Evolutionary conservation across 345 rosid species (phyloP).

Genomic region (Gossypium anomalum): DNA sequence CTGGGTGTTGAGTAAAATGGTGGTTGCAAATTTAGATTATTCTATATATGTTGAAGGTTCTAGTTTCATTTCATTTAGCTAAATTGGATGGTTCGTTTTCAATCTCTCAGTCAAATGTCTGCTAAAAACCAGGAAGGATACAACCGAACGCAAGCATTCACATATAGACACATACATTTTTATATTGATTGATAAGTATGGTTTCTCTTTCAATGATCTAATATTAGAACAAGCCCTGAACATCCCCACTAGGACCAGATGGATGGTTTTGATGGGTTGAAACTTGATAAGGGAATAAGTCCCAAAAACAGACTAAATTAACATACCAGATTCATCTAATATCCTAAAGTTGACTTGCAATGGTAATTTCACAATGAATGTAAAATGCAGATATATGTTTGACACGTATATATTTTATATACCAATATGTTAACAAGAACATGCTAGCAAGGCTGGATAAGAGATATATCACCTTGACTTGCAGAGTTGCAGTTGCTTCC

Average conservation of each 20-base stretch:
- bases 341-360: neutral
- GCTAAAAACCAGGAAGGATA: conserved; percentile 24
- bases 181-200: neutral
- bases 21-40: neutral
- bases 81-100: conserved; percentile 20
- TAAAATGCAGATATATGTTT: too few species aligned
- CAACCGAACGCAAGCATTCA: neutral
- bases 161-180: too few species aligned
- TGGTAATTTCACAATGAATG: too few species aligned
- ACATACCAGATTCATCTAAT: neutral
- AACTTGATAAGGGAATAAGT: neutral
- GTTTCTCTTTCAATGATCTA: neutral
- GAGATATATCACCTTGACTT: neutral
- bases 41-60: neutral
- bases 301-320: neutral
- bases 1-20: conserved; percentile 14
- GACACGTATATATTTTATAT: too few species aligned
- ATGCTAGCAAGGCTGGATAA: neutral
- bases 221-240: neutral
- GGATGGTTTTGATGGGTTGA: neutral
- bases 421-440: too few species aligned
- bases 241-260: neutral
- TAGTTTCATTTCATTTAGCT: neutral
- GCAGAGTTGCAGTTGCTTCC: neutral
- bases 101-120: conserved; percentile 25